These are phyloP conservation scores for Cyathus olla DNA, from an alignment of 1,284 basidiomycete genomes.

Conservation along the genomic window DNA sequence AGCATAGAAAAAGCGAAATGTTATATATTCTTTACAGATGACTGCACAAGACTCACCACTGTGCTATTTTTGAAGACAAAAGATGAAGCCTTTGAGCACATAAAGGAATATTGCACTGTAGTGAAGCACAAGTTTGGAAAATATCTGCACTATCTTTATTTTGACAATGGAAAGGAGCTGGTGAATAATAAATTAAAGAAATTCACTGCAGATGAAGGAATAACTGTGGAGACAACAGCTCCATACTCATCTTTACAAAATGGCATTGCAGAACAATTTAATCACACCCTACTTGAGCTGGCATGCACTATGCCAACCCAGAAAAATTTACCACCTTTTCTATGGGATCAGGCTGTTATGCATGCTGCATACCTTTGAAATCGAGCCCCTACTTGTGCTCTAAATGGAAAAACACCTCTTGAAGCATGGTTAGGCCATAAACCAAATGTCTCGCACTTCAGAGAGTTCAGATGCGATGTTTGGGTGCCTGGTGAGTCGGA, in stretches of 20 bases:
- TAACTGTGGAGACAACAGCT: constrained; percentile 29
- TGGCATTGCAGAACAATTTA: constrained; percentile 49
- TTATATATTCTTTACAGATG: constrained; percentile 28
- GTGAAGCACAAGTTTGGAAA: constrained; percentile 18
- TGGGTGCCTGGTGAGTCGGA: constrained; percentile 35
- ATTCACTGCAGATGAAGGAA: constrained; percentile 22
- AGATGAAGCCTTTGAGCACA: constrained; percentile 10
- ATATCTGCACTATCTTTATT: constrained; percentile 16
- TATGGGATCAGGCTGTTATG: constrained; percentile 52
- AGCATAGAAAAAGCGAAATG: constrained; percentile 14
- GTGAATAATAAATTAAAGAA: constrained; percentile 20
- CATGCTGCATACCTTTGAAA: constrained; percentile 38
- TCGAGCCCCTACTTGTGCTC: constrained; percentile 21
- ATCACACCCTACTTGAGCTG: constrained; percentile 38
- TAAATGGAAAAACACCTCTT: constrained; percentile 31
- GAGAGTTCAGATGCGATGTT: constrained; percentile 39
- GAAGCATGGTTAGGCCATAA: constrained; percentile 30
- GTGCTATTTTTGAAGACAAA: constrained; percentile 27
- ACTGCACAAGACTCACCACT: neutral
- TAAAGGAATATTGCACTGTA: neutral
- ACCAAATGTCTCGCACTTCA: constrained; percentile 37
- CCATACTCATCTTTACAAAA: constrained; percentile 50
- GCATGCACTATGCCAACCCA: constrained; percentile 35
- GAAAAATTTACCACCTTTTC: constrained; percentile 34
- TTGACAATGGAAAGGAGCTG: constrained; percentile 33